Evolutionary conservation across 106 monocot genomes (phyloP).

Genomic region (Acanthochlamys bracteata): DNA sequence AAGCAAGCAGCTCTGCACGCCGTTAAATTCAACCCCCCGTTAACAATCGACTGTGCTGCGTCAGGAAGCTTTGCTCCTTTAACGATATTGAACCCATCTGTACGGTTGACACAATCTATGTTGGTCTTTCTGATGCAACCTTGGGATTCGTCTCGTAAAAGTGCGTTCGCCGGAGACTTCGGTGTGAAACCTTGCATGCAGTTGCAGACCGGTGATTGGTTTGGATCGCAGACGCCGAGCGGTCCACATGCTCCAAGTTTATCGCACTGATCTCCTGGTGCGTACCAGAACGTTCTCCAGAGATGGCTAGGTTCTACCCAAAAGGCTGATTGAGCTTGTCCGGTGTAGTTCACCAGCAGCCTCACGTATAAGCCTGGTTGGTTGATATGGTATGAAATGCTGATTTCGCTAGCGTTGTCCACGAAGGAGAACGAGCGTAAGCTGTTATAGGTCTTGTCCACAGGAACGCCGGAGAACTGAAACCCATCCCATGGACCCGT

Average conservation of each 20-base stretch:
- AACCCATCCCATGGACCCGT: conserved; percentile 33
- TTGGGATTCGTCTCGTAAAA: not conserved
- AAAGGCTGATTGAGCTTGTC: not conserved
- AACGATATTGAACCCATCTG: conserved; percentile 25
- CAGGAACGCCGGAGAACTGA: conserved; percentile 29
- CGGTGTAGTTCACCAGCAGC: conserved; percentile 10
- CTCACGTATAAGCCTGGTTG: conserved; percentile 2
- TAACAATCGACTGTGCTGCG: conserved; percentile 1
- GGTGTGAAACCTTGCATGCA: conserved; percentile 40
- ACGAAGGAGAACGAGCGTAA: conserved; percentile 12
- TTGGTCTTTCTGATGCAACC: conserved; percentile 13
- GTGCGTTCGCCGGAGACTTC: not conserved
- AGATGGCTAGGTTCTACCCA: conserved; percentile 8
- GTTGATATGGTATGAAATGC: not conserved
- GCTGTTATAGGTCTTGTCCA: conserved; percentile 5
- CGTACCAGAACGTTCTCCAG: conserved; percentile 18
- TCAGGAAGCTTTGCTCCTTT: conserved; percentile 19
- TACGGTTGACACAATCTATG: conserved; percentile 15
- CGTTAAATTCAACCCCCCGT: conserved; percentile 8
- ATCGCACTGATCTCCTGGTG: conserved; percentile 28
- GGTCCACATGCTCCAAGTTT: conserved; percentile 9
- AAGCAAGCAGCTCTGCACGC: conserved; percentile 20
- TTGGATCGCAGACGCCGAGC: conserved; percentile 16
- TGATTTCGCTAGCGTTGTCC: conserved; percentile 12
- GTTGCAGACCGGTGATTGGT: conserved; percentile 12